Base-by-base conservation (phyloP, 2,329 filamentous ascomycete genomes). In the Colletotrichum phormii region DNA sequence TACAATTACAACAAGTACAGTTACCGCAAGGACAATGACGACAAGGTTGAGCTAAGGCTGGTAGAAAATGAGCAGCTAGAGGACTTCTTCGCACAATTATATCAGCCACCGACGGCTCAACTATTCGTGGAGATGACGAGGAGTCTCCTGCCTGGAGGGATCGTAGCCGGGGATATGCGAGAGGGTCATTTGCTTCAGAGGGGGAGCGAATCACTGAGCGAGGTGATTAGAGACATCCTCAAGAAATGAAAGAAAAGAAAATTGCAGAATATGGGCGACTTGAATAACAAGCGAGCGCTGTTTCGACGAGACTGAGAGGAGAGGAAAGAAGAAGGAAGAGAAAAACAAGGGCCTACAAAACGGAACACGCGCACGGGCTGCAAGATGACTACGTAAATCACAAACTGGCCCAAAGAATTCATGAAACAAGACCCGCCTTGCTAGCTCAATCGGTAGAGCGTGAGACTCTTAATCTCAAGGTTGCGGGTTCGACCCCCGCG, bases 371-470 rank as follows among this genome's bases (percentile, higher is more conserved):
- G 33, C 18, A 22, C 18, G 18, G 42, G 4, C 8, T 5, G 18
- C 18, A 1, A n/a, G 11, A 3, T 13, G 12, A 12, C 8, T 33
- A 51, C 8, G 15, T 22, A 1, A 12, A 1, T 0, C 2, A 9
- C 3, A 1, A 13, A 51, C 12, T 4, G 8, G 26, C 1, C 1
- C 2, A 35, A 37, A 0, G 0, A 4, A 1, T 6, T 42, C n/a
- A 64, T 35, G 13, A 29, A 55, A 42, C 6, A 37, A 55, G 49
- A 64, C 49, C 62, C 62, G 62, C 51, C 62, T 64, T 64, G 87
- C 86, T 91, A 90, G 89, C 89, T 90, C 89, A 91, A 90, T 90
- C 88, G 88, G 89, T 91, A 92, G 90, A 92, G 90, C 90, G 90
- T 92, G 87, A 91, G 90, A 91, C 90, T 92, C 90, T 89, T 89